Conservation (phyloP, 345 rosid genomes). For the Gossypioides kirkii region DNA sequence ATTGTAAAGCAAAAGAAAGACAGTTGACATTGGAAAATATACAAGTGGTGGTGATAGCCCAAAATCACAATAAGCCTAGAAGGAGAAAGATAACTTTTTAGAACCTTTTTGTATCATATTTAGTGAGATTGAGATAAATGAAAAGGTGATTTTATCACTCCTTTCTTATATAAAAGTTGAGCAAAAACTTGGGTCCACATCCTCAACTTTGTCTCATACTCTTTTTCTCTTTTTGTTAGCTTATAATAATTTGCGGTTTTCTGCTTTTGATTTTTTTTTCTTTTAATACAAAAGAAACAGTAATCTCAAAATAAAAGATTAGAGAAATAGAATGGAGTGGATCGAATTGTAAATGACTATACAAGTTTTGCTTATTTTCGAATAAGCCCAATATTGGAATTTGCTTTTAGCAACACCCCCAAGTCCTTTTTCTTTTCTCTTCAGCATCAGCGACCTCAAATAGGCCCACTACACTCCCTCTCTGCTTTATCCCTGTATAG, state of each 20-base stretch:
- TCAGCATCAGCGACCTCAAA: no score
- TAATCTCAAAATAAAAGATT: no score
- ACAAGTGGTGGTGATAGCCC: no score
- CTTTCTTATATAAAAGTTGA: background rate
- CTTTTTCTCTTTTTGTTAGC: background rate
- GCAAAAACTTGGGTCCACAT: background rate
- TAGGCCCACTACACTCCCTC: no score
- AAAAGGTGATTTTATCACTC: slow-evolving; percentile 6
- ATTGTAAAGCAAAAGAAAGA: no score
- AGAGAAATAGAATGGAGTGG: background rate
- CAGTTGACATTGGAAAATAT: no score
- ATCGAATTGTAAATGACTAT: no score
- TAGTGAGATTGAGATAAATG: background rate
- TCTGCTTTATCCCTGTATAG: no score
- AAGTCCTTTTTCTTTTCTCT: background rate
- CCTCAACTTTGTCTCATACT: background rate
- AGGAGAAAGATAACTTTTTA: no score
- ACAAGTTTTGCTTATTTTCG: background rate
- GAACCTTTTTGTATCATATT: background rate
- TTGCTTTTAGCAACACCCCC: background rate
- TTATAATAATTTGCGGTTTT: background rate
- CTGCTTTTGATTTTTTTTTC: background rate
- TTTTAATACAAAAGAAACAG: no score
- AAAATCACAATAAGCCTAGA: no score
- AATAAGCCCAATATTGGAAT: background rate